Evolutionary conservation across 1,284 basidiomycete species (phyloP), one percentile per base, ranked within the genome.

Genomic region (Cryptococcus depauperatus): DNA sequence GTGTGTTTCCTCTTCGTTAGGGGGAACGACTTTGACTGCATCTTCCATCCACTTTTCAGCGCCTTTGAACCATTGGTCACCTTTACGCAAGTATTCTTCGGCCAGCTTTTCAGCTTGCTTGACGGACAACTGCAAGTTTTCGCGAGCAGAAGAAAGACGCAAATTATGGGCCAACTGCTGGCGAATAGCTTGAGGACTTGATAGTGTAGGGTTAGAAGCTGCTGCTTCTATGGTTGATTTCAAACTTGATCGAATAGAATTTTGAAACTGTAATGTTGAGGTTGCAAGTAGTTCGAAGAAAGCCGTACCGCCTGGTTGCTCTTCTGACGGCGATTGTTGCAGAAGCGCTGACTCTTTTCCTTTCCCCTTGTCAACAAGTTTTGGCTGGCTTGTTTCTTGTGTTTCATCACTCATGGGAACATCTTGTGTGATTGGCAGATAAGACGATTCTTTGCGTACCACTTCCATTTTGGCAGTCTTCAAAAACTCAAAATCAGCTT

Each of bases 1-100:
- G 3, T 59, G 54, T 0, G 65, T 51, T 14, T 62, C 63, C 6
- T 62, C 69, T 30, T 75, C 77, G 34, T 84, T 81, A 0, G 89
- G 89, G 1, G 90, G 90, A 8, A 95, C 75, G 41, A 95, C 82
- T 64, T 86, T 86, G 56, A 95, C 85, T 10, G 87, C 88, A n/a
- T 69, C 66, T 40, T 57, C 62, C 45, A 68, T 55, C 65, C 65
- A 68, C 19, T 73, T 79, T 62, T 90, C 86, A 54, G 84, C 84
- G 67, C 82, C 82, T 34, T 80, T 77, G 22, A 90, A 49, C 47
- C 53, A 55, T 16, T 71, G 78, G 61, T 89, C 86, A 54, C 84
- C 83, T 69, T 82, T 82, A 34, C 79, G 76, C 25, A 92, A 66
- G 51, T 74, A 74, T 34, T 71, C 72, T 46, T 73, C 72, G 13